Evolutionary conservation across 345 rosid genomes (phyloP).

Genomic region (Dipteronia sinensis): DNA sequence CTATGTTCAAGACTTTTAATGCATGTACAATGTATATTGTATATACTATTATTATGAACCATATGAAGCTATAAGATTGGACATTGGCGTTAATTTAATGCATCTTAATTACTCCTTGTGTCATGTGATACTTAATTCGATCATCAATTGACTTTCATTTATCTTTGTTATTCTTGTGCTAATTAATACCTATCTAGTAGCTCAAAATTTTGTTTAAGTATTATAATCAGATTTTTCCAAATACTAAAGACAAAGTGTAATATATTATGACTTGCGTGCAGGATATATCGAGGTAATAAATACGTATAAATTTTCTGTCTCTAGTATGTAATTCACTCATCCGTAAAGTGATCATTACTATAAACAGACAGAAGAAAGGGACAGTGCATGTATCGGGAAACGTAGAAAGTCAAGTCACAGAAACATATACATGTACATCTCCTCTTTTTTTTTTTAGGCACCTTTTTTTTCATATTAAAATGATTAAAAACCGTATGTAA

Average conservation of each 20-base stretch:
- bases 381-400: not conserved
- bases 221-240: not conserved
- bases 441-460: too few relatives aligned
- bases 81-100: too few relatives aligned
- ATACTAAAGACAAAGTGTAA: not conserved
- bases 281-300: not conserved
- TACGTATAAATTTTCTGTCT: not conserved
- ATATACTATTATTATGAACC: too few relatives aligned
- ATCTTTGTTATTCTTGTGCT: not conserved
- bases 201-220: not conserved
- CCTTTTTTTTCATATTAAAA: too few relatives aligned
- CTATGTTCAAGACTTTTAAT: too few relatives aligned
- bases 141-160: not conserved
- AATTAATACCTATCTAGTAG: not conserved
- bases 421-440: too few relatives aligned
- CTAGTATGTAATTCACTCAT: too few relatives aligned
- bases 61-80: too few relatives aligned
- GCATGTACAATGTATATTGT: too few relatives aligned
- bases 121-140: not conserved
- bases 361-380: too few relatives aligned
- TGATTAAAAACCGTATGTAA: not conserved
- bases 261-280: not conserved
- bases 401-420: not conserved
- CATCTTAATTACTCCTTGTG: not conserved
- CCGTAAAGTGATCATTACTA: too few relatives aligned